phyloP scores from a whole-genome alignment of 2,329 filamentous ascomycete species.

The Venturia asperata region DNA sequence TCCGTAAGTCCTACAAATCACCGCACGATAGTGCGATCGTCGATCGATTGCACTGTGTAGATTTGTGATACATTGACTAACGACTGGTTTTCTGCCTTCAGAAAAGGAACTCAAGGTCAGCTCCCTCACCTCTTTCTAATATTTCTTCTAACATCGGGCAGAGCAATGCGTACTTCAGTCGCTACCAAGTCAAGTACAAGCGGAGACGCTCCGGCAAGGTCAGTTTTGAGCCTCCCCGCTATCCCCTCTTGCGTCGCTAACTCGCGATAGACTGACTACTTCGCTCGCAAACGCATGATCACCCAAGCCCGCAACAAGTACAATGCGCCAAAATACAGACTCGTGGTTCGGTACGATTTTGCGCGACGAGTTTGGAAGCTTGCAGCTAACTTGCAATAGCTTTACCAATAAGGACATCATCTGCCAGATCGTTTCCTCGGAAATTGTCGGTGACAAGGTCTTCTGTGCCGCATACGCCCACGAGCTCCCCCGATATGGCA shows the following conservation, averaged over 20 bases:
- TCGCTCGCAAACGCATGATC: conserved; percentile 98
- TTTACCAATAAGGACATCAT: conserved; percentile 99
- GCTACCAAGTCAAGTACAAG: conserved; percentile 99
- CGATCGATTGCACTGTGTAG: conserved; percentile 7
- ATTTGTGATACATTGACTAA: conserved; percentile 22
- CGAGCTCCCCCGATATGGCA: conserved; percentile 96
- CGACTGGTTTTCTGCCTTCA: conserved; percentile 10
- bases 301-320: conserved; percentile 99
- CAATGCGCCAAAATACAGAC: conserved; percentile 99
- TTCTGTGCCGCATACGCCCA: conserved; percentile 88
- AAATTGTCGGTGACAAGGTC: conserved; percentile 97
- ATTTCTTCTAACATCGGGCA: not conserved
- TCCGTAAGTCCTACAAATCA: conserved; percentile 4
- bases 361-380: not conserved
- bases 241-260: not conserved
- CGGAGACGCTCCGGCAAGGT: conserved; percentile 68
- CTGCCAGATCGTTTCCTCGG: conserved; percentile 91
- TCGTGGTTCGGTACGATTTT: conserved; percentile 67
- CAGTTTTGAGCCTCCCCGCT: not conserved
- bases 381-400: conserved; percentile 22
- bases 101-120: conserved; percentile 16
- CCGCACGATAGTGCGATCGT: conserved; percentile 9
- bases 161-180: conserved; percentile 48
- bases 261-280: conserved; percentile 89
- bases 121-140: conserved; percentile 7